Conservation (phyloP, 2,329 filamentous ascomycete species). For the Fusarium zealandicum region DNA sequence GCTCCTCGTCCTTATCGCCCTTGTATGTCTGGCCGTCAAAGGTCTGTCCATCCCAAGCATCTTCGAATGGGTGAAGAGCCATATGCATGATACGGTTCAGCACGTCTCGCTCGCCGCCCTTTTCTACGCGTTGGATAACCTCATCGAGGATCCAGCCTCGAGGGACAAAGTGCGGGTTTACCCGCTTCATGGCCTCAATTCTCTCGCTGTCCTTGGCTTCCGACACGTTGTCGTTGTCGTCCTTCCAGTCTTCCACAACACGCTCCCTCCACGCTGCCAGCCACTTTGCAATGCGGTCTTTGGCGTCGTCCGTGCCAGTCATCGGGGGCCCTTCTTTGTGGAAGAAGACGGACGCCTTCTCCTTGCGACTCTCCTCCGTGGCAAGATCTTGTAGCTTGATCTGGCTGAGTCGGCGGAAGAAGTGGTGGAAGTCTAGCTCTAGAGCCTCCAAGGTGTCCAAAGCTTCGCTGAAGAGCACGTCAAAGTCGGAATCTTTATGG, state of each 20-base stretch:
- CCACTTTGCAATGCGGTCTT: slow-evolving; percentile 77
- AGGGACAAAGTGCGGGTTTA: slow-evolving; percentile 93
- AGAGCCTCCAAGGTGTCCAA: slow-evolving; percentile 82
- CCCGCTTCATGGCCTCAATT: slow-evolving; percentile 76
- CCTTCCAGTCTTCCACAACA: slow-evolving; percentile 78
- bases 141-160: slow-evolving; percentile 94
- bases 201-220: slow-evolving; percentile 65
- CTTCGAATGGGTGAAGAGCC: slow-evolving; percentile 83
- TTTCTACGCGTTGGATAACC: slow-evolving; percentile 87
- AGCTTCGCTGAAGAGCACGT: slow-evolving; percentile 79
- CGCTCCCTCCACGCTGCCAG: slow-evolving; percentile 78
- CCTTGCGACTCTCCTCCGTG: slow-evolving; percentile 67
- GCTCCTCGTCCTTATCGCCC: slow-evolving; percentile 75
- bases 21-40: slow-evolving; percentile 58
- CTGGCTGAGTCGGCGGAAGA: slow-evolving; percentile 80
- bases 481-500: slow-evolving; percentile 76
- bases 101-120: slow-evolving; percentile 80
- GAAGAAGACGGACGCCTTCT: slow-evolving; percentile 78
- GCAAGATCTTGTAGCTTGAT: slow-evolving; percentile 69
- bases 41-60: slow-evolving; percentile 68
- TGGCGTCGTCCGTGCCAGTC: slow-evolving; percentile 64
- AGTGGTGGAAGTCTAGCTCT: slow-evolving; percentile 92
- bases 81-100: slow-evolving; percentile 81
- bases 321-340: slow-evolving; percentile 73
- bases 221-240: slow-evolving; percentile 49